Conservation (phyloP, 116 monocot genomes). For the Dioscorea cayenensis region DNA sequence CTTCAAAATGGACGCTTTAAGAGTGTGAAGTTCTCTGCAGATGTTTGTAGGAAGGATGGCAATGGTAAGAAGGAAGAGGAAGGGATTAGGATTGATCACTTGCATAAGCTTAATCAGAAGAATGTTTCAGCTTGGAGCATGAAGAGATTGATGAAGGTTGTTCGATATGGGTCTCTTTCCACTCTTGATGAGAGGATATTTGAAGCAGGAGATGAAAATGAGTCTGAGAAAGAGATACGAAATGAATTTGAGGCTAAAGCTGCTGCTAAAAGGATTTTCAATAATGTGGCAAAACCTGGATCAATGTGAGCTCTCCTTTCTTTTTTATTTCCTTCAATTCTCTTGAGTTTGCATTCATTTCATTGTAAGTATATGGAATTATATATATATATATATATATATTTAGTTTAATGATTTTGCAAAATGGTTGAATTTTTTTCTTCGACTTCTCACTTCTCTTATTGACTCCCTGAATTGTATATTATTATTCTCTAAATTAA, state of each 20-base stretch:
- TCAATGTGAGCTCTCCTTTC: slow-evolving; percentile 39
- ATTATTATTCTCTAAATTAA: too few relatives aligned
- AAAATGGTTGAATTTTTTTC: too few relatives aligned
- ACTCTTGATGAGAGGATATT: slow-evolving; percentile 55
- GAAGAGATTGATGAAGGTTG: slow-evolving; percentile 81
- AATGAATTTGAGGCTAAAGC: slow-evolving; percentile 83
- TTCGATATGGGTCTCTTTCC: slow-evolving; percentile 46
- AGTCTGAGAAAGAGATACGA: slow-evolving; percentile 47
- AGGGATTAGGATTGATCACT: slow-evolving; percentile 43
- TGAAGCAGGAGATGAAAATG: slow-evolving; percentile 36
- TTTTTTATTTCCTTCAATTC: not conserved
- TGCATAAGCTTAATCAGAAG: slow-evolving; percentile 46
- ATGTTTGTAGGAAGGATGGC: slow-evolving; percentile 5
- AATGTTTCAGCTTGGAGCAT: slow-evolving; percentile 88
- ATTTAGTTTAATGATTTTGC: too few relatives aligned
- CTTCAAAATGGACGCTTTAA: slow-evolving; percentile 24
- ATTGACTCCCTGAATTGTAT: too few relatives aligned
- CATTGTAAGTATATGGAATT: not conserved
- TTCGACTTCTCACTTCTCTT: too few relatives aligned
- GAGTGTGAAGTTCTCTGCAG: slow-evolving; percentile 16
- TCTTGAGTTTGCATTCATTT: not conserved
- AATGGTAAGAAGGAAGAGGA: slow-evolving; percentile 7
- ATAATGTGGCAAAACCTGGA: slow-evolving; percentile 67
- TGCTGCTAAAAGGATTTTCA: slow-evolving; percentile 83
- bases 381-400: too few relatives aligned